Conservation (phyloP, 768 basidiomycete species). For the Pisolithus marmoratus region DNA sequence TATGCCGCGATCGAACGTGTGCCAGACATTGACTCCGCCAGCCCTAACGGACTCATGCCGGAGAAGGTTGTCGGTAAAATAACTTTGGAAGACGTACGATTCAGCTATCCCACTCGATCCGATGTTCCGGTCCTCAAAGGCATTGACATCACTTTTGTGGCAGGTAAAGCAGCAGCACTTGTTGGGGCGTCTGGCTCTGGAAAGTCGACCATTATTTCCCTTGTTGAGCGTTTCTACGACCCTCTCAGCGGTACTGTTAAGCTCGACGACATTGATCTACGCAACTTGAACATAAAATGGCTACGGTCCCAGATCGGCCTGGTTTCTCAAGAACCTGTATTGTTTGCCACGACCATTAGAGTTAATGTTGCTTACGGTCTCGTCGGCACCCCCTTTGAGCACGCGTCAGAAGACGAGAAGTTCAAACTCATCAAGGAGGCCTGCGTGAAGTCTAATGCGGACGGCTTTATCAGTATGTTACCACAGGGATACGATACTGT, state of each 20-base stretch:
- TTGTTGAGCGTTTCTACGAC: conserved; percentile 89
- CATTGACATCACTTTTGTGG: conserved; percentile 58
- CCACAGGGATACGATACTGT: conserved; percentile 66
- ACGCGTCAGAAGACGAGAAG: conserved; percentile 68
- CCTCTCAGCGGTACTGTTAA: conserved; percentile 61
- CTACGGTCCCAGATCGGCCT: conserved; percentile 79
- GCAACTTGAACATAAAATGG: conserved; percentile 79
- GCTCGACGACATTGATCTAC: conserved; percentile 71
- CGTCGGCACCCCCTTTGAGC: conserved; percentile 64
- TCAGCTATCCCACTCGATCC: conserved; percentile 85
- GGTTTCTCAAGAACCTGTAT: conserved; percentile 58
- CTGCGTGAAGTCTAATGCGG: conserved; percentile 84
- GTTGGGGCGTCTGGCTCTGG: conserved; percentile 51
- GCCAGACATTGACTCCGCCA: conserved; percentile 78
- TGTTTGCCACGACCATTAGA: conserved; percentile 80
- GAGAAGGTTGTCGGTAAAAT: conserved; percentile 67
- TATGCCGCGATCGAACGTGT: conserved; percentile 84
- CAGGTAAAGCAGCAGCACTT: conserved; percentile 72
- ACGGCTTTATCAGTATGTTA: conserved; percentile 79
- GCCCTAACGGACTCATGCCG: conserved; percentile 61
- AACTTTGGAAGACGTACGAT: conserved; percentile 65
- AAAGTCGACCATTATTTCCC: conserved; percentile 52
- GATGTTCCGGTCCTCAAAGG: conserved; percentile 74
- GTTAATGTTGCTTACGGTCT: conserved; percentile 83
- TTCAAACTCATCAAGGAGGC: conserved; percentile 76